Base-by-base conservation (phyloP, 1,139 yeast species). In the Ashbya aceris region DNA sequence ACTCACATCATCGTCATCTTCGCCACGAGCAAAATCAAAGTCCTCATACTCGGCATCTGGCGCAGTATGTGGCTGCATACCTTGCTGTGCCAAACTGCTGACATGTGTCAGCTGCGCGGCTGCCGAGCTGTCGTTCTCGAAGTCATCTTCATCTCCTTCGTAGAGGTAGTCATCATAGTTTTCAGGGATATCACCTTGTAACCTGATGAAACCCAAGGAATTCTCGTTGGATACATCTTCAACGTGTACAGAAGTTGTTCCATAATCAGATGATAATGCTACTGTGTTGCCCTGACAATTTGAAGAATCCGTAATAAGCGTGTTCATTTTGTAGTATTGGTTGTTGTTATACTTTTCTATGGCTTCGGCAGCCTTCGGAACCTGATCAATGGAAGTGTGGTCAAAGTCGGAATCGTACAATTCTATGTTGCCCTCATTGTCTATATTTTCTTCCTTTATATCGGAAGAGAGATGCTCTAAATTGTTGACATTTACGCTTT, bases 1-100 rank as follows among this genome's bases (percentile, higher is more conserved):
- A 30, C 50, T 49, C 2, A 57, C 60, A 36, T 49, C 52, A 33
- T 52, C 56, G 20, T 49, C 55, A 23, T 57, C 60, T 26, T 41
- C 49, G 8, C 26, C 36, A n/a, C 43, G 45, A 7, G 30, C 37
- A 27, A 39, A 41, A 11, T 45, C 48, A 29, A 40, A 41, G 12
- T 45, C 49, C 9, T 31, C 34, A 28, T 43, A 26, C 13, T 45
- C 46, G 14, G 30, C 37, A 4, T 17, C 29, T n/a, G 3, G 23
- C 7, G 7, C 35, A 6, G 20, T 10, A 32, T 3, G 4, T 5
- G 12, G 31, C 3, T 33, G 37, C 8, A 17, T 34, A 13, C 12
- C 12, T 14, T 10, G 13, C 12, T 9, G 11, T 34, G 29, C 13
- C 30, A 9, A 17, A 14, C n/a, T 30, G 7, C 35, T 13, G n/a